A percentile compares a stretch with the other conserved stretches of the same genome.
Evolutionary conservation across 768 basidiomycete genomes (phyloP).

Genomic region (Kwoniella europaea): DNA sequence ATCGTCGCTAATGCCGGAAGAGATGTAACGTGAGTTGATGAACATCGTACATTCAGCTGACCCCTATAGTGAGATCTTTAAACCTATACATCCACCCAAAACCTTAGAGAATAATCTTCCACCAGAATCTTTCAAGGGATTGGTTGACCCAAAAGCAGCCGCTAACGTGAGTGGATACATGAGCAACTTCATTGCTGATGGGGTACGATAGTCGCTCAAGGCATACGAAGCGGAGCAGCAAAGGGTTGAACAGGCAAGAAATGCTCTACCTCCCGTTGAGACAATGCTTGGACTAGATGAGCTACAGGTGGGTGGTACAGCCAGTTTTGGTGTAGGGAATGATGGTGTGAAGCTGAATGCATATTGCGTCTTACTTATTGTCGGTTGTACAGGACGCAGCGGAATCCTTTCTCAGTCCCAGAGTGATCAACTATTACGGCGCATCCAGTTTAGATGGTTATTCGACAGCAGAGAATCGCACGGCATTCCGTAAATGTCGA

Average conservation of each 20-base stretch:
- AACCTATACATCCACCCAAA: conserved; percentile 49
- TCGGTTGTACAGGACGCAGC: conserved; percentile 38
- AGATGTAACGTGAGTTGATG: conserved; percentile 52
- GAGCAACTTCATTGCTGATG: neutral
- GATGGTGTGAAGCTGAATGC: neutral
- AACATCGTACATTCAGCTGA: neutral
- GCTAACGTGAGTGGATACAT: conserved; percentile 29
- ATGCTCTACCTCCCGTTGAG: conserved; percentile 46
- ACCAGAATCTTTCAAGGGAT: conserved; percentile 43
- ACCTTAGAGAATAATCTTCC: conserved; percentile 51
- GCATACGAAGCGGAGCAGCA: conserved; percentile 41
- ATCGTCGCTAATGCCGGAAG: conserved; percentile 52
- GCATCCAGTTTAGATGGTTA: conserved; percentile 35
- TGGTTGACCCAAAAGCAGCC: conserved; percentile 42
- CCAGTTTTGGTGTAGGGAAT: no score
- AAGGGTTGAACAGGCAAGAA: conserved; percentile 34
- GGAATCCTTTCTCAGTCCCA: conserved; percentile 31
- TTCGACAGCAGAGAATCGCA: conserved; percentile 37
- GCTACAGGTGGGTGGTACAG: conserved; percentile 42
- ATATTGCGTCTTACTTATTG: neutral
- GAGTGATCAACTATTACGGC: conserved; percentile 40
- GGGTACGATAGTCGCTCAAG: conserved; percentile 13
- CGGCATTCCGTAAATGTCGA: conserved; percentile 49
- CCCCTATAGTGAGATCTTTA: conserved; percentile 39
- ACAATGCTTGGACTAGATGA: conserved; percentile 53